Evolutionary conservation across 140 eudicot species (phyloP).

Genomic region (Stevia rebaudiana): DNA sequence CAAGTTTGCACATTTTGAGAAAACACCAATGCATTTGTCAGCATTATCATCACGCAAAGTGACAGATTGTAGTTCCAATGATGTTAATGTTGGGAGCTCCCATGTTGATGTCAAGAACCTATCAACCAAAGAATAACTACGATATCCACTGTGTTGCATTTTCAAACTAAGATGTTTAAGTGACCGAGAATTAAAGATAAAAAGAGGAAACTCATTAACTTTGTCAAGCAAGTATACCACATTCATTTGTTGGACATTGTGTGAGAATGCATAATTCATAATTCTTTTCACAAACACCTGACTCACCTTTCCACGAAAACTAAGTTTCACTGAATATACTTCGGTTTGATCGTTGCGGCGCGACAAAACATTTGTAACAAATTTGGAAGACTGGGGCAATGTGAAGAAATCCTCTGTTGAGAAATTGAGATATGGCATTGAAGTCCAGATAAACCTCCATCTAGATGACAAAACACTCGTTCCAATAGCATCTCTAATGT

Average conservation of each 20-base stretch:
- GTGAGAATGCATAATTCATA: neutral
- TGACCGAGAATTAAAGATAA: too few species aligned
- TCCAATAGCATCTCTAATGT: constrained; percentile 13
- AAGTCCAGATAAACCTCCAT: constrained; percentile 24
- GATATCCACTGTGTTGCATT: too few species aligned
- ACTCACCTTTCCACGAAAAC: neutral
- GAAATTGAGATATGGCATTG: constrained; percentile 14
- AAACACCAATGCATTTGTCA: neutral
- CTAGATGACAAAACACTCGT: constrained; percentile 25
- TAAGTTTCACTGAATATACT: neutral
- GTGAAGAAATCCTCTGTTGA: neutral
- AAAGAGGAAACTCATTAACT: neutral
- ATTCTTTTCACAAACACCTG: neutral
- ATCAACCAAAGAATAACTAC: too few species aligned
- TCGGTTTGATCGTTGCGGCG: neutral
- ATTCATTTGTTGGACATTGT: constrained; percentile 5
- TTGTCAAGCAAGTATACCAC: neutral
- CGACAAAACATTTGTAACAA: constrained; percentile 15
- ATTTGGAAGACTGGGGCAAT: neutral
- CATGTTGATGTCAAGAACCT: neutral
- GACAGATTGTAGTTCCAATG: constrained; percentile 11
- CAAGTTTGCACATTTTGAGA: constrained; percentile 19
- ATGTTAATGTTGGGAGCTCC: constrained; percentile 22
- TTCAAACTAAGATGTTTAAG: too few species aligned
- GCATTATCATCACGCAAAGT: neutral